Evolutionary conservation across 108 stramenopile species (phyloP), one percentile per base, ranked within the genome.

Genomic region (Nitzschia sp.): DNA sequence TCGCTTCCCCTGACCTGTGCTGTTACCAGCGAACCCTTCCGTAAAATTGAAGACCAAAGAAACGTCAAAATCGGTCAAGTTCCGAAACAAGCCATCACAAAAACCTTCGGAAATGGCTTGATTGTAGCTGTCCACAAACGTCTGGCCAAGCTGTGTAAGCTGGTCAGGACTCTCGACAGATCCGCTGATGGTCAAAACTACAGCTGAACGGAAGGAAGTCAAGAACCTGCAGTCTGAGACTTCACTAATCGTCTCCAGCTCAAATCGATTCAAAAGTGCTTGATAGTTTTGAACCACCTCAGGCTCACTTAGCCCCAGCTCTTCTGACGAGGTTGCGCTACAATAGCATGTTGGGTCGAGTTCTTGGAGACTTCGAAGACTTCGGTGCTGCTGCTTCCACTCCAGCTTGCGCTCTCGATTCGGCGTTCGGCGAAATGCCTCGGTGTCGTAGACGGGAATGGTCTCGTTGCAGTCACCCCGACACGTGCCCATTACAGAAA

Each of bases 401-500:
- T 5, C 18, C 49, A 4, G 4, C 13, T 19, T 51, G 11, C 19
- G 11, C 11, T 51, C 19, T n/a, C n/a, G n/a, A 19, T 23, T 23
- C 4, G 49, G 11, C 11, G 4, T 51, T 19, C 4, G 4, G 21
- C 11, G 21, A 19, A 51, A 51, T 8, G 49, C 8, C 5, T 51
- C 21, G 8, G 49, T 5, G n/a, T 51, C 49, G n/a, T 51, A 51
- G 13, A 51, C 21, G 4, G 8, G 4, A 19, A 51, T 51, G 4
- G 4, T 19, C 4, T 51, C 49, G 49, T 17, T 19, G n/a, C 49
- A 51, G n/a, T n/a, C n/a, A 51, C 21, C 21, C 8, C 49, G 49
- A 51, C 49, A 51, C 4, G 49, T 51, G 4, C 49, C 49, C 18
- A 51, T 51, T 4, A 51, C 49, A 19, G 49, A 51, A 9, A 51